These are phyloP conservation scores for Heliophila coronopifolia DNA, from an alignment of 441 rosid genomes.

Conservation along the genomic window DNA sequence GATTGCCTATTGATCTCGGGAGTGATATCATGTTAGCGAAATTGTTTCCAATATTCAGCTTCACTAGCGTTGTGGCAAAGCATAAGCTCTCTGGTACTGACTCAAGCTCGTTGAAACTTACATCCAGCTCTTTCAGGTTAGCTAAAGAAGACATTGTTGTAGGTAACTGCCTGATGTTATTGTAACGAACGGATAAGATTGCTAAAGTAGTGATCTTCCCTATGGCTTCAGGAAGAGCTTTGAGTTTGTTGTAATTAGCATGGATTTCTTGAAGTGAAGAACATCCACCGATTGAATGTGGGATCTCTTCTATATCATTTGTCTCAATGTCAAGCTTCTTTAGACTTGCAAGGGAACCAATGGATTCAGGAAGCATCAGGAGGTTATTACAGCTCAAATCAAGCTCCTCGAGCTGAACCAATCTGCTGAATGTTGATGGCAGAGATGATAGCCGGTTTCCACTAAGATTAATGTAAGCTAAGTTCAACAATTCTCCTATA, in stretches of 20 bases:
- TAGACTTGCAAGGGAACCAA: constrained; percentile 63
- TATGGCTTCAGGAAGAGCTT: constrained; percentile 95
- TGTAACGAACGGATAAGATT: constrained; percentile 74
- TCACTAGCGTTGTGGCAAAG: constrained; percentile 71
- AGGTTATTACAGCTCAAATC: constrained; percentile 71
- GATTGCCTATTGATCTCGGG: constrained; percentile 89
- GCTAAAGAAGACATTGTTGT: constrained; percentile 81
- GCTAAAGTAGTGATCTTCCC: constrained; percentile 76
- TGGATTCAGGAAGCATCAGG: constrained; percentile 49
- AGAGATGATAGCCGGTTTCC: constrained; percentile 69
- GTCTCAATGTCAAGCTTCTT: constrained; percentile 71
- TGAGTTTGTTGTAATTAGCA: constrained; percentile 82
- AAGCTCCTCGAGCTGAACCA: constrained; percentile 72
- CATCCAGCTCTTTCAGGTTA: constrained; percentile 75
- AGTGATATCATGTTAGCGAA: constrained; percentile 76
- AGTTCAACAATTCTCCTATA: constrained; percentile 63
- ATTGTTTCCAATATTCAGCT: constrained; percentile 85
- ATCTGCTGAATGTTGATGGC: constrained; percentile 52
- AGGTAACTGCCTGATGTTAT: constrained; percentile 78
- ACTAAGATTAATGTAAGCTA: constrained; percentile 61
- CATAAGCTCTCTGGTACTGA: constrained; percentile 92
- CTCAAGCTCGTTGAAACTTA: constrained; percentile 98
- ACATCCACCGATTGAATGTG: constrained; percentile 68
- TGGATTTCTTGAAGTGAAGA: constrained; percentile 59
- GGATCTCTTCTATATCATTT: constrained; percentile 77